These are phyloP conservation scores for Aspergillus persii DNA, from an alignment of 2,329 filamentous ascomycete genomes.

Conservation along the genomic window DNA sequence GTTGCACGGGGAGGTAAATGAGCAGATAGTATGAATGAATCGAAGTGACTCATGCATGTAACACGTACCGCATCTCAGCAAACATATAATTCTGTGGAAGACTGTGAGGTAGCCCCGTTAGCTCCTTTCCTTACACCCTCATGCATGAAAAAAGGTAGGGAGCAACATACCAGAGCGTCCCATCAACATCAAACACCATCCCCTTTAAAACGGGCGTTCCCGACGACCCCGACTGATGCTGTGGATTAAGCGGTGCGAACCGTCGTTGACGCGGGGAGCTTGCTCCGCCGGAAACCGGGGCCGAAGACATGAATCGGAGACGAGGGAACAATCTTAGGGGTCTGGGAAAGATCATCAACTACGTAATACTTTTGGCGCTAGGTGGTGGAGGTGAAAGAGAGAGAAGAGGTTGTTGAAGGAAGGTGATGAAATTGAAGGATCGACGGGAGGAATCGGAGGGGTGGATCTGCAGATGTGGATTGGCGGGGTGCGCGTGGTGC, in stretches of 20 bases:
- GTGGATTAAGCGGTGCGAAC: constrained; percentile 51
- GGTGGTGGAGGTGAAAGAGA: neutral
- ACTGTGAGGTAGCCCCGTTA: constrained; percentile 44
- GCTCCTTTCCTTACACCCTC: no score
- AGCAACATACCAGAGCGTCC: constrained; percentile 74
- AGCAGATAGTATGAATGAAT: neutral
- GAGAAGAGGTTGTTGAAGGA: neutral
- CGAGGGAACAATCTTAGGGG: neutral
- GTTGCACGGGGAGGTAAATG: neutral
- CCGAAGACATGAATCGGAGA: constrained; percentile 20
- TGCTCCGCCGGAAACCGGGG: neutral
- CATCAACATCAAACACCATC: constrained; percentile 89
- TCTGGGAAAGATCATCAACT: neutral
- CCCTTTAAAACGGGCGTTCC: constrained; percentile 51
- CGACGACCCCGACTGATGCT: constrained; percentile 19
- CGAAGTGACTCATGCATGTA: neutral
- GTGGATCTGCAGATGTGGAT: neutral
- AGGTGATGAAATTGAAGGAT: neutral
- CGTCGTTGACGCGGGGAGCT: constrained; percentile 35
- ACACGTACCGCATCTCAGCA: constrained; percentile 67
- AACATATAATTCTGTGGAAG: constrained; percentile 97
- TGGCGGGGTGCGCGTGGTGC: neutral
- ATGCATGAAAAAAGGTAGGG: constrained; percentile 25
- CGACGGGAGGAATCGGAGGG: neutral
- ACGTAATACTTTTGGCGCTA: neutral